Conservation (phyloP, 176 grass and related monocot genomes). For the Stipa capillata region DNA sequence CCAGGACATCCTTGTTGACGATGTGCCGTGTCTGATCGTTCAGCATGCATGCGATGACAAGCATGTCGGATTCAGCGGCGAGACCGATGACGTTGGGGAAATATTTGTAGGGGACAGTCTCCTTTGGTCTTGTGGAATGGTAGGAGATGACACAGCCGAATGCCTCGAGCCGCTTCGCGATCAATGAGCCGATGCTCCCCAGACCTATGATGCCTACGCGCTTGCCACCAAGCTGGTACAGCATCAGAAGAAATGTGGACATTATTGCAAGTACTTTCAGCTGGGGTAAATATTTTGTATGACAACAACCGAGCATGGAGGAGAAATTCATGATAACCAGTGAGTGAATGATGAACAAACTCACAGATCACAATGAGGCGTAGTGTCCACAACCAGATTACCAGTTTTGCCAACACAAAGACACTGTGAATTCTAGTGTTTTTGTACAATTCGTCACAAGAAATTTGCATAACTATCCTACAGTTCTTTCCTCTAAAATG, state of each 20-base stretch:
- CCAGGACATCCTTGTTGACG: conserved; percentile 29
- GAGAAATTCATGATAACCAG: neutral
- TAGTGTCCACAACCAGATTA: neutral
- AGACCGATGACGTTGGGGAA: neutral
- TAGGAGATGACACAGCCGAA: conserved; percentile 44
- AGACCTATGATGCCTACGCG: conserved; percentile 53
- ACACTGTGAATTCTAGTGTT: neutral
- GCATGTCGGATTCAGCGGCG: conserved; percentile 25
- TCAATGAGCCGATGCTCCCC: conserved; percentile 39
- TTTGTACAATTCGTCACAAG: neutral
- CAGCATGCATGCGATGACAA: conserved; percentile 26
- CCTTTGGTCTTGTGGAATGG: conserved; percentile 27
- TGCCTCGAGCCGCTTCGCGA: conserved; percentile 46
- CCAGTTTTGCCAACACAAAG: neutral
- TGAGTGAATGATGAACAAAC: neutral
- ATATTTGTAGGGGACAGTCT: neutral
- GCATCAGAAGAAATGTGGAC: no score
- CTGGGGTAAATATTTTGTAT: neutral
- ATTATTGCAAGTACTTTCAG: neutral
- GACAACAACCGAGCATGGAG: neutral
- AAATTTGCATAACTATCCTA: neutral
- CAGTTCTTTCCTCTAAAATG: neutral
- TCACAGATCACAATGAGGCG: neutral
- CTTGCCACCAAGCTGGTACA: conserved; percentile 42
- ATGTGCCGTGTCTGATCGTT: conserved; percentile 35